phyloP scores from a whole-genome alignment of 2,329 filamentous ascomycete species.

The Colletotrichum horii region DNA sequence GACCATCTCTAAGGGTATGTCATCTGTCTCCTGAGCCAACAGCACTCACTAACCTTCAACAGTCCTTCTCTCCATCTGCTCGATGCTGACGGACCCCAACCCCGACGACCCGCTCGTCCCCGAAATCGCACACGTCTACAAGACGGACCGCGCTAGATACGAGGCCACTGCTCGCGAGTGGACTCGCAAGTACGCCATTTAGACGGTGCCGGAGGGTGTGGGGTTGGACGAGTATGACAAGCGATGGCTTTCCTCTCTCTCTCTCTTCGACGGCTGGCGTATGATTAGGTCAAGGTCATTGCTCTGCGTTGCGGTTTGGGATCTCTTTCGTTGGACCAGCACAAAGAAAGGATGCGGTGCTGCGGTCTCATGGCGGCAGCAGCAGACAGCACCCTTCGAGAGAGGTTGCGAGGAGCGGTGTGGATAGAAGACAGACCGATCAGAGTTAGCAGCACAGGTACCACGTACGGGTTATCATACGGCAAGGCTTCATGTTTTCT shows the following conservation, averaged over 20 bases:
- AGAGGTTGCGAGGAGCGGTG: constrained; percentile 17
- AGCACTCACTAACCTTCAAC: neutral
- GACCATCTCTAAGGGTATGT: constrained; percentile 95
- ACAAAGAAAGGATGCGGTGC: neutral
- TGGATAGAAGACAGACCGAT: constrained; percentile 33
- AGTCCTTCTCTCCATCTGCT: constrained; percentile 99
- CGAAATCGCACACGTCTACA: constrained; percentile 99
- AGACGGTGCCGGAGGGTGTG: constrained; percentile 31
- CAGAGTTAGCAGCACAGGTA: constrained; percentile 41
- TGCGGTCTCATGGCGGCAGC: neutral
- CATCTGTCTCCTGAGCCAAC: neutral
- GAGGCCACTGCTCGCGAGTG: constrained; percentile 97
- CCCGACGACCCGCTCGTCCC: constrained; percentile 98
- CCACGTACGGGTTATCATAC: constrained; percentile 37
- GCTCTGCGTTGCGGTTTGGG: constrained; percentile 22
- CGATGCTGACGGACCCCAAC: constrained; percentile 99
- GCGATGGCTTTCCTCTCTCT: constrained; percentile 19
- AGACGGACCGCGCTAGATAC: constrained; percentile 95
- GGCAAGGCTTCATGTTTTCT: constrained; percentile 40
- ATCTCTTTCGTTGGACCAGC: constrained; percentile 15
- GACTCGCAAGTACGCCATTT: constrained; percentile 99
- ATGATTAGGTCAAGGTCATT: constrained; percentile 19
- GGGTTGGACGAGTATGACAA: constrained; percentile 15
- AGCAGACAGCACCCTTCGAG: constrained; percentile 3
- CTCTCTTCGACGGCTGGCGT: constrained; percentile 20